phyloP scores from a whole-genome alignment of 1,284 basidiomycete genomes.

The Microbotryomycetes sp. region DNA sequence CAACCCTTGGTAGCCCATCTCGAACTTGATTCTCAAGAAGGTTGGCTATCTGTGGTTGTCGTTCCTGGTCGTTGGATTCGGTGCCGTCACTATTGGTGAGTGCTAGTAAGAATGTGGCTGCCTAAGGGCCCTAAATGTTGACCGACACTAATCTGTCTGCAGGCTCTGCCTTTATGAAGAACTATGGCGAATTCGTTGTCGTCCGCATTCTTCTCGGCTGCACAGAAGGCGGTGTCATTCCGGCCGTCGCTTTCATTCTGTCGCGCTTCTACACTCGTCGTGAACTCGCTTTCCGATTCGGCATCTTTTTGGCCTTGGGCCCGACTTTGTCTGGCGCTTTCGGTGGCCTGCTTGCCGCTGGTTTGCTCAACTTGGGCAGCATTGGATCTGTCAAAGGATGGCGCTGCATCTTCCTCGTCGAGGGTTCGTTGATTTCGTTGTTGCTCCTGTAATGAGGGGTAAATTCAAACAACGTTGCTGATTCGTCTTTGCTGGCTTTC shows the following conservation, averaged over 20 bases:
- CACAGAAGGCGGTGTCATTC: slow-evolving; percentile 41
- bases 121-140: neutral
- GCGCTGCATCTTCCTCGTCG: slow-evolving; percentile 38
- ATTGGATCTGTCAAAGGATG: slow-evolving; percentile 34
- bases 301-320: slow-evolving; percentile 29
- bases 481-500: slow-evolving; percentile 12
- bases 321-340: slow-evolving; percentile 29
- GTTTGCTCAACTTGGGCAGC: slow-evolving; percentile 20
- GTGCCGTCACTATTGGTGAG: slow-evolving; percentile 24
- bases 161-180: slow-evolving; percentile 36
- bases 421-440: neutral
- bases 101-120: neutral
- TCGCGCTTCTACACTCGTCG: slow-evolving; percentile 31
- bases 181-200: slow-evolving; percentile 38
- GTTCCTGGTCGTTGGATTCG: slow-evolving; percentile 24
- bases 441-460: no score
- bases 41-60: slow-evolving; percentile 28
- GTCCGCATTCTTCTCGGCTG: slow-evolving; percentile 41
- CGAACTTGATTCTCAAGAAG: slow-evolving; percentile 20
- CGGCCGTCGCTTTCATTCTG: slow-evolving; percentile 38
- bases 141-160: slow-evolving; percentile 10
- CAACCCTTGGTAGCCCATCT: neutral
- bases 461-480: no score
- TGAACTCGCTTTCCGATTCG: slow-evolving; percentile 31
- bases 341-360: slow-evolving; percentile 36